Base-by-base conservation (phyloP, 2,329 filamentous ascomycete species). In the Aspergillus flavus region DNA sequence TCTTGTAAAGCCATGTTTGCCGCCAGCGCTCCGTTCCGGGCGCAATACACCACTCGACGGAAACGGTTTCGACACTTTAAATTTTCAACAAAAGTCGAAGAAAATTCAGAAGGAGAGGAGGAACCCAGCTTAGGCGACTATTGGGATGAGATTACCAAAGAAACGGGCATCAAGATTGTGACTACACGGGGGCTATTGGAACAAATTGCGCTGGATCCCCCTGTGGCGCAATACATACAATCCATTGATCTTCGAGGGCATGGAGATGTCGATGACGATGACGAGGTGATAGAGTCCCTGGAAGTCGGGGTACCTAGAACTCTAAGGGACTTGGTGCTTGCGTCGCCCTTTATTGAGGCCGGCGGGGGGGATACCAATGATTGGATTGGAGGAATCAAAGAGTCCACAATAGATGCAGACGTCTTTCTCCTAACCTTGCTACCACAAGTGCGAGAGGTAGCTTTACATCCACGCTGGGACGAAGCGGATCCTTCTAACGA, bases 401-500 rank as follows among this genome's bases (percentile, higher is more conserved):
- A 19, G 12, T 60, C 58, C 21, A 28, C n/a, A 16, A 10, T 60
- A 11, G 14, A 60, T 54, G 58, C 58, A 32, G 58, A 60, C 34
- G 48, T 60, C 46, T 60, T 60, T 26, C 58, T 60, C 26, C 14
- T 60, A 50, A 60, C 58, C 48, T 54, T 60, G 48, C 46, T 60
- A n/a, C 10, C 58, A 11, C 32, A 54, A 16, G 46, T 60, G 21
- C 58, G 58, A 28, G 23, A 54, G 26, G 4, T 60, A 36, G 26
- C 58, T 43, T 19, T 60, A 34, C 58, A 43, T 23, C 34, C 58
- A 21, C 48, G 48, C 9, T 60, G 58, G 58, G 58, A 55, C 28
- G 34, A 43, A 36, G 23, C 55, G 3, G 14, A 32, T 32, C 14
- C 46, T 32, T 6, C 1, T 16, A 32, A 45, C 16, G 23, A 30